A percentile compares a stretch with the other conserved stretches of the same genome.
These are phyloP conservation scores for Amaranthus hypochondriacus DNA, from an alignment of 148 eudicot species.

Conservation along the genomic window DNA sequence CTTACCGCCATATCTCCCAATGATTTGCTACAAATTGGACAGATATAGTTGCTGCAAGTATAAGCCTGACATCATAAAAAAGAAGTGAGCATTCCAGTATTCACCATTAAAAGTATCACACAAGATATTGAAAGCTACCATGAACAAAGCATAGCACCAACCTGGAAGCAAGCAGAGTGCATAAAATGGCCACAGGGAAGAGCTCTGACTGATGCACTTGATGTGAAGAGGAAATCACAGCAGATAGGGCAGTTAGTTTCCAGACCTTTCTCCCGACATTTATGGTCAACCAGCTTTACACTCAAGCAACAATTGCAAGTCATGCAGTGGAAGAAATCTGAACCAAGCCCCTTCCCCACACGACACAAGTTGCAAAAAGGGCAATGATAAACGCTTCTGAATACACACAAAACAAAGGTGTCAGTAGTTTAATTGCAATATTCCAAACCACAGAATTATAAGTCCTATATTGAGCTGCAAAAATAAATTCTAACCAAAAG, in stretches of 20 bases:
- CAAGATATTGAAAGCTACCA: not conserved
- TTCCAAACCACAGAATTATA: not conserved
- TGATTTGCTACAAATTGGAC: slow-evolving; percentile 95
- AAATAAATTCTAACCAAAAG: not conserved
- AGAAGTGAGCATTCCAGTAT: not conserved
- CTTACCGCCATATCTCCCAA: slow-evolving; percentile 97
- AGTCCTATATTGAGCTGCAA: not conserved
- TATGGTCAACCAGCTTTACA: slow-evolving; percentile 69
- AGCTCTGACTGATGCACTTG: slow-evolving; percentile 77
- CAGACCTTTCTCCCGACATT: slow-evolving; percentile 82
- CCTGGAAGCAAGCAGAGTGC: slow-evolving; percentile 99
- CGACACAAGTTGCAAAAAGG: slow-evolving; percentile 90
- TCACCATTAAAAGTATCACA: not conserved
- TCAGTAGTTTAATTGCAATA: slow-evolving; percentile 6
- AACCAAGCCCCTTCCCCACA: slow-evolving; percentile 72
- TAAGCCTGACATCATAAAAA: slow-evolving; percentile 39
- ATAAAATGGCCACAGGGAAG: slow-evolving; percentile 94
- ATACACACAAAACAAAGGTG: slow-evolving; percentile 10
- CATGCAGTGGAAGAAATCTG: slow-evolving; percentile 93
- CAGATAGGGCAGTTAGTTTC: slow-evolving; percentile 94
- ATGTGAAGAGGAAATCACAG: slow-evolving; percentile 88
- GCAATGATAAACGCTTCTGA: slow-evolving; percentile 85
- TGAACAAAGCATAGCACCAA: slow-evolving; percentile 22
- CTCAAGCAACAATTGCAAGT: slow-evolving; percentile 81
- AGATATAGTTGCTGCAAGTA: slow-evolving; percentile 77